Base-by-base conservation (phyloP, 192 early-diverging fungal genomes). In the Allomyces arbusculus region DNA sequence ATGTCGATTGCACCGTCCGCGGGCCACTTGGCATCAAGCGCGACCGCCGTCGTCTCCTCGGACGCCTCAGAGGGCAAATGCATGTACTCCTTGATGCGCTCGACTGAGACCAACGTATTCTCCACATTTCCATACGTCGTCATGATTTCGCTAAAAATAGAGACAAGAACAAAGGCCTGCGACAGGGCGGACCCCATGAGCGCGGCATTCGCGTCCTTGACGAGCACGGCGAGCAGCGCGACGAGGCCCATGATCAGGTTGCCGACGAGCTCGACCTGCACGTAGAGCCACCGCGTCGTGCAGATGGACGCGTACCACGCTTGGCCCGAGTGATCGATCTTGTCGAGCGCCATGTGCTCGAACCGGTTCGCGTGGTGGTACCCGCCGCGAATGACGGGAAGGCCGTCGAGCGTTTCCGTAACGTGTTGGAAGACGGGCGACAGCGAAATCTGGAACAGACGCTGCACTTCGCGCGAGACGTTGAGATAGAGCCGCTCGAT, bases 1-100 rank as follows among this genome's bases (percentile, higher is more conserved):
- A 81, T 69, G 24, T 68, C 69, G 28, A 83, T 73, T 3, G 66
- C 44, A 0, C 81, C 81, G 2, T 64, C 63, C 0, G 16, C 26
- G 3, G 80, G 79, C 78, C 80, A 82, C 63, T 63, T 58, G 3
- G 44, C 22, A 26, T 66, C 61, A 0, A 33, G 61, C 55, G 24
- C 19, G 1, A 55, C 25, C 16, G 40, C 26, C 40, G 63, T 63
- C 33, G 33, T 40, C 12, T 20, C 50, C 50, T 58, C 16, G 12
- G 50, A 3, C 16, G 50, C 50, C 66, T 97, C 94, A 68, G 93
- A 84, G n/a, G 91, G 91, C 62, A 95, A 75, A 3, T 74, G 66
- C 67, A 88, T 63, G 66, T 95, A 97, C 74, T 95, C 91, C 23
- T 81, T 71, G 24, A 95, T 76, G 62, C 94, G 86, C 74, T 97